Evolutionary conservation across 106 monocot genomes (phyloP).

Genomic region (Apostasia ramifera): DNA sequence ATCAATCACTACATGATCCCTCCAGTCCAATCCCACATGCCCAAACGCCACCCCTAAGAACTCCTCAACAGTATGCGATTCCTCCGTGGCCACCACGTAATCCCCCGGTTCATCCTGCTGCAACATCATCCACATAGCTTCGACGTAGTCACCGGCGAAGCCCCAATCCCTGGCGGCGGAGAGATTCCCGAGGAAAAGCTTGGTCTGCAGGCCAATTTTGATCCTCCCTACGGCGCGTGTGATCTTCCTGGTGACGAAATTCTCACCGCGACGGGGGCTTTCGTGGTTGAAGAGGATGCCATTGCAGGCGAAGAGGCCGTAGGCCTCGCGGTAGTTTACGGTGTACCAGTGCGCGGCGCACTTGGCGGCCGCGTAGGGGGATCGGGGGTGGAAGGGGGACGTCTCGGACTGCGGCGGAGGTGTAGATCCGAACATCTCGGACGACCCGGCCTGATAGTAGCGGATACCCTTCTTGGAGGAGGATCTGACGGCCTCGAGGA

Average conservation of each 20-base stretch:
- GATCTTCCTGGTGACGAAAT: constrained; percentile 97
- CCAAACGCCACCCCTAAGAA: constrained; percentile 77
- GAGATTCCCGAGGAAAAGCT: constrained; percentile 86
- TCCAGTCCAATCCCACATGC: constrained; percentile 70
- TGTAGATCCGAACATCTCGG: constrained; percentile 98
- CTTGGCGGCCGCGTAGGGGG: constrained; percentile 94
- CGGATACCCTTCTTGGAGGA: constrained; percentile 36
- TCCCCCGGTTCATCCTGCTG: constrained; percentile 88
- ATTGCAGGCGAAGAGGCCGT: constrained; percentile 88
- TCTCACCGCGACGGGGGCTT: constrained; percentile 86
- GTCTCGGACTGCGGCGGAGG: constrained; percentile 86
- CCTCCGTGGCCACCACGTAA: constrained; percentile 93
- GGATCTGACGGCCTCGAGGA: constrained; percentile 90
- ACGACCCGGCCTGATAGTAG: constrained; percentile 97
- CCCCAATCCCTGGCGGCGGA: constrained; percentile 92
- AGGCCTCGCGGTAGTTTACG: constrained; percentile 95
- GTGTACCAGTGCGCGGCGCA: constrained; percentile 97
- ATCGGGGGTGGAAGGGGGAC: constrained; percentile 85
- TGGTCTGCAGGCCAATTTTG: constrained; percentile 78
- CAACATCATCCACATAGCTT: constrained; percentile 99
- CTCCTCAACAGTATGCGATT: constrained; percentile 92
- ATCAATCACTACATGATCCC: constrained; percentile 94
- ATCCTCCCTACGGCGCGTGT: constrained; percentile 94
- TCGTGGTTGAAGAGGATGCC: constrained; percentile 98
- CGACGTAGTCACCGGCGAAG: constrained; percentile 92